Evolutionary conservation across 2,329 filamentous ascomycete species (phyloP).

Genomic region (Elsinoe necatrix): DNA sequence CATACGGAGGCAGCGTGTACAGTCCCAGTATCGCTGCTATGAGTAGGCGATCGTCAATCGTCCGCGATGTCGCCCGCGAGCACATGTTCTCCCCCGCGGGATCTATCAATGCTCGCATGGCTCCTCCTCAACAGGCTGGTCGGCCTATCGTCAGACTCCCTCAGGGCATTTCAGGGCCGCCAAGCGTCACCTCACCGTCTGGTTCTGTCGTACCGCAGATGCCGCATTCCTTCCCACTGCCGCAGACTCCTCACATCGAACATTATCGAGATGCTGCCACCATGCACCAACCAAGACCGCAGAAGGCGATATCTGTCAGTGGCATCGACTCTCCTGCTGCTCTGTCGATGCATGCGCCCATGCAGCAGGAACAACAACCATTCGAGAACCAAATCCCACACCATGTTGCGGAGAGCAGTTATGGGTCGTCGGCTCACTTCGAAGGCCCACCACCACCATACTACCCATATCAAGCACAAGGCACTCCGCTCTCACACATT

Average conservation of each 20-base stretch:
- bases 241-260: constrained; percentile 50
- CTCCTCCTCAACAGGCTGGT: constrained; percentile 6
- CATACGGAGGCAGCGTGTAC: constrained; percentile 64
- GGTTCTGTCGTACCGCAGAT: constrained; percentile 41
- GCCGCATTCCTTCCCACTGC: constrained; percentile 43
- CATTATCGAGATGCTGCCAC: constrained; percentile 54
- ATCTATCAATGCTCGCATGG: constrained; percentile 58
- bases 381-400: constrained; percentile 92
- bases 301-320: constrained; percentile 87
- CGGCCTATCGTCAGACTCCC: constrained; percentile 77
- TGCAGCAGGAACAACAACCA: constrained; percentile 66
- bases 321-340: constrained; percentile 79
- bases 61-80: constrained; percentile 60
- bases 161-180: constrained; percentile 44
- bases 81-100: constrained; percentile 71
- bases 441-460: constrained; percentile 40
- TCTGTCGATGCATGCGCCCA: constrained; percentile 50
- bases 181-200: constrained; percentile 26
- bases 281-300: constrained; percentile 91
- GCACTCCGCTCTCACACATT: constrained; percentile 82
- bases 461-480: constrained; percentile 58
- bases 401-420: constrained; percentile 48
- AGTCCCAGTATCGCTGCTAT: constrained; percentile 71
- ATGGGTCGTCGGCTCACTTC: constrained; percentile 34
- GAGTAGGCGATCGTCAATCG: constrained; percentile 76